Evolutionary conservation across 129 eudicot genomes (phyloP).

Genomic region (Calendula officinalis): DNA sequence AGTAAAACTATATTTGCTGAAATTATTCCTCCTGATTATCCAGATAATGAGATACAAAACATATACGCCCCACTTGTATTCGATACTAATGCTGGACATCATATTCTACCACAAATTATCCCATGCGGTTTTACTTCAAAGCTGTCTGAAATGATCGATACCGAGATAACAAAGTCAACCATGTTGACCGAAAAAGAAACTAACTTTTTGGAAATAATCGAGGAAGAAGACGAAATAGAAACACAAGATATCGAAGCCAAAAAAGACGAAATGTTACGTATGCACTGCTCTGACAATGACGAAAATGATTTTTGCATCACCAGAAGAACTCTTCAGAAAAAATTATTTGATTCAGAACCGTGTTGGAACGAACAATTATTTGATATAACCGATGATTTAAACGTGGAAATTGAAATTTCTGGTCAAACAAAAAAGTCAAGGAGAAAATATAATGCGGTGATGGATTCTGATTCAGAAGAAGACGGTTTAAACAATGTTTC

Average conservation of each 20-base stretch:
- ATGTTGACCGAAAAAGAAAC: conserved; percentile 39
- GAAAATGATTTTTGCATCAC: conserved; percentile 36
- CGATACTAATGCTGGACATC: conserved; percentile 71
- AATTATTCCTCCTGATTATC: conserved; percentile 10
- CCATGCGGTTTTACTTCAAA: conserved; percentile 55
- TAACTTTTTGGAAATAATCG: conserved; percentile 33
- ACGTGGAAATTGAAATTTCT: conserved; percentile 13
- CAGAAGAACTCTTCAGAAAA: conserved; percentile 49
- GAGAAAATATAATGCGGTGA: conserved; percentile 50
- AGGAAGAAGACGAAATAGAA: conserved; percentile 44
- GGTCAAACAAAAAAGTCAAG: conserved; percentile 28
- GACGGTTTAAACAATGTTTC: conserved; percentile 40
- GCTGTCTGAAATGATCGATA: conserved; percentile 65
- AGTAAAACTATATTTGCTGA: background rate
- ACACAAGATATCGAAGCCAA: conserved; percentile 45
- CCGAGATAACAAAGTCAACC: conserved; percentile 62
- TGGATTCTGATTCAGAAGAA: conserved; percentile 49
- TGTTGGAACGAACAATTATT: conserved; percentile 30
- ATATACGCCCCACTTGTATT: conserved; percentile 51
- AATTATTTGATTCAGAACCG: conserved; percentile 64
- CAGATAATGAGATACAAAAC: conserved; percentile 41
- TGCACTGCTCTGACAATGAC: conserved; percentile 44
- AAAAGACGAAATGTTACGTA: conserved; percentile 68
- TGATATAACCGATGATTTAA: conserved; percentile 18
- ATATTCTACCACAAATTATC: conserved; percentile 57